These are phyloP conservation scores for Isatis lusitanica DNA, from an alignment of 441 rosid species.

Conservation along the genomic window DNA sequence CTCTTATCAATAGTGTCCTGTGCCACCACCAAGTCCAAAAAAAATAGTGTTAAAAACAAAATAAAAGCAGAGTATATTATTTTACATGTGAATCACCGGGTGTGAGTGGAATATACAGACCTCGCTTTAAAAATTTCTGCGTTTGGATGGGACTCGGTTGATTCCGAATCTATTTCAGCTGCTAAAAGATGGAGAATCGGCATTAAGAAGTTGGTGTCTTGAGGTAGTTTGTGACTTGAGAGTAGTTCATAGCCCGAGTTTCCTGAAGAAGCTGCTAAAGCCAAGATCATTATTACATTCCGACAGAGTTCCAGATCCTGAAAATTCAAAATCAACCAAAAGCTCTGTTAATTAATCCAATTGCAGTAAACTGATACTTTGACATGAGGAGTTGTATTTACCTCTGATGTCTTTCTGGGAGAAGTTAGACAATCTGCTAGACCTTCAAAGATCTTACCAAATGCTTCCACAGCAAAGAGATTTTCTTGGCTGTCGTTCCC, in stretches of 20 bases:
- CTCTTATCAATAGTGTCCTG: constrained; percentile 76
- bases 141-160: constrained; percentile 36
- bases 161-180: constrained; percentile 65
- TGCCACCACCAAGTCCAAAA: neutral
- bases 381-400: neutral
- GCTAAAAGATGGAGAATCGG: constrained; percentile 68
- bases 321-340: constrained; percentile 32
- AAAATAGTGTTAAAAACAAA: neutral
- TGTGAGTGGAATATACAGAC: constrained; percentile 33
- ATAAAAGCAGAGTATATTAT: neutral
- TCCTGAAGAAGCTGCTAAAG: constrained; percentile 77
- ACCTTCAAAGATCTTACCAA: constrained; percentile 56
- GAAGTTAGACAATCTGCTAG: constrained; percentile 72
- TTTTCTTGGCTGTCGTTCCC: constrained; percentile 36
- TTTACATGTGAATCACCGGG: neutral
- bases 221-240: constrained; percentile 46
- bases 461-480: constrained; percentile 33
- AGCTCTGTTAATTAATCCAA: constrained; percentile 8
- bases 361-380: neutral
- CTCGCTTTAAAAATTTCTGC: constrained; percentile 64
- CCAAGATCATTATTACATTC: constrained; percentile 59
- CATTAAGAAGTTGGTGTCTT: constrained; percentile 64
- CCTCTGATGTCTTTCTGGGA: constrained; percentile 45
- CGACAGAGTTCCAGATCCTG: constrained; percentile 83
- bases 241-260: constrained; percentile 71